Percentiles rank a stretch among this genome's conserved stretches.
These are phyloP conservation scores for Ploettnerulaceae sp. DNA, from an alignment of 2,329 filamentous ascomycete genomes.

Conservation along the genomic window DNA sequence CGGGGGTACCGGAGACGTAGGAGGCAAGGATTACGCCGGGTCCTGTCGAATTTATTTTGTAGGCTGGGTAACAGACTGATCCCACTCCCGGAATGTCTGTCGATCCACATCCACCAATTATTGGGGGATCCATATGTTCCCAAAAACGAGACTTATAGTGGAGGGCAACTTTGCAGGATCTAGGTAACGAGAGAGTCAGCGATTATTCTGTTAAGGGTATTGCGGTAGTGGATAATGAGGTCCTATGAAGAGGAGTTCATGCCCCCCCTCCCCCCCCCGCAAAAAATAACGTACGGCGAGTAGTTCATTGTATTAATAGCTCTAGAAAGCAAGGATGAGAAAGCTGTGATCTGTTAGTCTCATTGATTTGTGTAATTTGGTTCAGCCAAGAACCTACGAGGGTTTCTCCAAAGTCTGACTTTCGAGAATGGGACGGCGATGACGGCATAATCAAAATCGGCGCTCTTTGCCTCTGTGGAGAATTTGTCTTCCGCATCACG, in stretches of 20 bases:
- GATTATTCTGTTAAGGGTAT: too few species aligned
- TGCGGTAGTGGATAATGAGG: too few species aligned
- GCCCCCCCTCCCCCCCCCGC: too few species aligned
- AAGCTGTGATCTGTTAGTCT: constrained; percentile 13
- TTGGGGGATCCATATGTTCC: constrained; percentile 44
- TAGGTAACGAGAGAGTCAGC: too few species aligned
- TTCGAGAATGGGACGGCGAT: constrained; percentile 32
- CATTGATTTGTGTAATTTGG: neutral
- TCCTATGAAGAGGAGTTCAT: too few species aligned
- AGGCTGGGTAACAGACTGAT: constrained; percentile 61
- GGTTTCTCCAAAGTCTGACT: constrained; percentile 20
- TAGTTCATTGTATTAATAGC: constrained; percentile 46
- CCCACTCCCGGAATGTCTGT: constrained; percentile 58
- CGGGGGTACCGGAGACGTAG: constrained; percentile 47
- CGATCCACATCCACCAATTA: constrained; percentile 44
- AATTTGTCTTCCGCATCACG: constrained; percentile 30
- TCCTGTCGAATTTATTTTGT: constrained; percentile 58
- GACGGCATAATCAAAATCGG: constrained; percentile 27
- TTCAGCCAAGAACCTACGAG: neutral
- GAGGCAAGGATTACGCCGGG: constrained; percentile 58
- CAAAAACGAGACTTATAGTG: constrained; percentile 63
- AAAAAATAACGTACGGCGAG: too few species aligned
- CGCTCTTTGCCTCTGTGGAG: constrained; percentile 7
- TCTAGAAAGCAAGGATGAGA: constrained; percentile 41
- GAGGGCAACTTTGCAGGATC: constrained; percentile 59